These are phyloP conservation scores for Erythrophleum ivorense DNA, from an alignment of 331 rosid species.

Conservation along the genomic window DNA sequence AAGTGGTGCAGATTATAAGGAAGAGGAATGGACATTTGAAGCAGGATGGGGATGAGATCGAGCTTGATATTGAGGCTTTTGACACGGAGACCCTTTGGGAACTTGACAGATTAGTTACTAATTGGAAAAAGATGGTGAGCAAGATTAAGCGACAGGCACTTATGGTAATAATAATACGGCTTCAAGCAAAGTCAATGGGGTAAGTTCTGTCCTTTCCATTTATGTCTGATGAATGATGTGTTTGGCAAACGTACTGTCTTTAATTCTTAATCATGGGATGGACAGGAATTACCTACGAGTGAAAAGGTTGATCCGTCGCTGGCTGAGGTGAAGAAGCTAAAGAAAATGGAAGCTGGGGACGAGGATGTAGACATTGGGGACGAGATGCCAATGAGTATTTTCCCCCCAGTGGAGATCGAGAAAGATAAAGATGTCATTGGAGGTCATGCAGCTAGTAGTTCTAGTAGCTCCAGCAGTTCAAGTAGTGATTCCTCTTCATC, in stretches of 20 bases:
- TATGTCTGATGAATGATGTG: not conserved
- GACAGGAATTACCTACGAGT: constrained; percentile 51
- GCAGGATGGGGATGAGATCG: constrained; percentile 99
- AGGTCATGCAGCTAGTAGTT: constrained; percentile 71
- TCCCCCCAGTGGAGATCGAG: constrained; percentile 92
- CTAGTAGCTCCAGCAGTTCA: constrained; percentile 81
- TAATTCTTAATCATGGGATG: not conserved
- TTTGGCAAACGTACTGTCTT: not conserved
- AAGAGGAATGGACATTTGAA: constrained; percentile 90
- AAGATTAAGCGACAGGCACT: constrained; percentile 88
- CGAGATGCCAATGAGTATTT: constrained; percentile 74
- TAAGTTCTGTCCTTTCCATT: constrained; percentile 34
- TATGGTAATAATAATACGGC: constrained; percentile 51
- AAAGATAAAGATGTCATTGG: constrained; percentile 69
- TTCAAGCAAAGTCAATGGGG: constrained; percentile 63
- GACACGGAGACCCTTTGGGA: constrained; percentile 98
- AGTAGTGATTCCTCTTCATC: constrained; percentile 87
- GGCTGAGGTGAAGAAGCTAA: constrained; percentile 64
- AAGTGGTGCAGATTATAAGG: constrained; percentile 86
- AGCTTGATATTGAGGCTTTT: constrained; percentile 92
- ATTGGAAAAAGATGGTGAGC: constrained; percentile 92
- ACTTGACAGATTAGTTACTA: constrained; percentile 89
- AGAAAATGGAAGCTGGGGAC: constrained; percentile 81
- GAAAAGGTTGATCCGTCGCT: constrained; percentile 53
- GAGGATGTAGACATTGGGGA: constrained; percentile 98